Percentiles rank a stretch among this genome's conserved stretches.
phyloP scores from a whole-genome alignment of 2,329 filamentous ascomycete genomes.

The Curvularia sp. region DNA sequence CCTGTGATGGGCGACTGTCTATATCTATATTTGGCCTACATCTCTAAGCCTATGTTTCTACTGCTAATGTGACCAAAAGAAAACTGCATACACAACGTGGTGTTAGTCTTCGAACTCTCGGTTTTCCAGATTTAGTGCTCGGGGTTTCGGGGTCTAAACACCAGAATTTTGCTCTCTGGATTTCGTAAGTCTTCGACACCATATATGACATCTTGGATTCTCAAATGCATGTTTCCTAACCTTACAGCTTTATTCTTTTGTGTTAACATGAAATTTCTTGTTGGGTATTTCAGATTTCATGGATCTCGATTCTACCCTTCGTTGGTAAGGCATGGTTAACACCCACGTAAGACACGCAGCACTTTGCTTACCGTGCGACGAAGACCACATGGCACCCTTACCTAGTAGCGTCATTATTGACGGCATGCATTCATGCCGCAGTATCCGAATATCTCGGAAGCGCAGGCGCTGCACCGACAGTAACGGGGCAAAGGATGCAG shows the following conservation, averaged over 20 bases:
- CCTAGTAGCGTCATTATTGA: background rate
- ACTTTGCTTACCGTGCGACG: background rate
- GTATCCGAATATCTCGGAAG: background rate
- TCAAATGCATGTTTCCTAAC: background rate
- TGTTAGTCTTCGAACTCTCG: background rate
- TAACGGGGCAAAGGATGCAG: background rate
- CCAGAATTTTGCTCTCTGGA: background rate
- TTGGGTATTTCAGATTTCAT: background rate
- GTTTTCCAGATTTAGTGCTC: background rate
- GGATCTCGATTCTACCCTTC: background rate
- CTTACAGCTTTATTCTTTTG: background rate
- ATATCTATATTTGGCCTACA: background rate
- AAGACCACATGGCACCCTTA: background rate
- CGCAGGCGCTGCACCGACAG: background rate
- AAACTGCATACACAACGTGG: background rate
- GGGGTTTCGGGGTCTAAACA: background rate
- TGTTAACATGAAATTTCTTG: background rate
- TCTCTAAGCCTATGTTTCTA: background rate
- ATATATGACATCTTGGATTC: background rate
- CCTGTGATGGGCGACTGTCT: background rate
- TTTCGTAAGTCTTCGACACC: background rate
- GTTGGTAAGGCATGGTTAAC: background rate
- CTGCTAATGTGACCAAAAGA: background rate
- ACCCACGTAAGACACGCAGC: background rate
- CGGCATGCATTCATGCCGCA: background rate